Evolutionary conservation across 345 rosid species (phyloP).

Genomic region (Crucihimalaya himalaica): DNA sequence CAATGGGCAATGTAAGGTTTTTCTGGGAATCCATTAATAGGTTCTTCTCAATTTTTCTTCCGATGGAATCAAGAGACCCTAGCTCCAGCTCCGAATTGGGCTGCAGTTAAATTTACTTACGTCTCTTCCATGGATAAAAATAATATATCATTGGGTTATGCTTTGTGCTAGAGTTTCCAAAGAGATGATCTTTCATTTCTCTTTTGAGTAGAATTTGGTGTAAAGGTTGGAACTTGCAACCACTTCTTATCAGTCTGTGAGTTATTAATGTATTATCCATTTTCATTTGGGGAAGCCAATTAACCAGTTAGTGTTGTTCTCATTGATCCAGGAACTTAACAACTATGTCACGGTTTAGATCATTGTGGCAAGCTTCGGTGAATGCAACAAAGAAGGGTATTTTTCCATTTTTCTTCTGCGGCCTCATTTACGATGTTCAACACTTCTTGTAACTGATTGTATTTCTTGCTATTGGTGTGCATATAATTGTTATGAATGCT

Average conservation of each 20-base stretch:
- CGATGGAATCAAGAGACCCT: neutral
- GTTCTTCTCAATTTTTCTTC: neutral
- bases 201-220: neutral
- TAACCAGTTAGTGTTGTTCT: neutral
- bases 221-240: neutral
- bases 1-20: neutral
- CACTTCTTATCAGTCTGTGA: neutral
- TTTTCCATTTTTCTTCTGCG: neutral
- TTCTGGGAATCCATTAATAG: neutral
- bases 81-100: neutral
- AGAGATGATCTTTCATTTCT: neutral
- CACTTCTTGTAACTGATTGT: slow-evolving; percentile 3
- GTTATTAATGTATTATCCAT: neutral
- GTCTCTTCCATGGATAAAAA: neutral
- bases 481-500: neutral
- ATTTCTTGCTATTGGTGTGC: neutral
- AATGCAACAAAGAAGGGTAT: slow-evolving; percentile 86
- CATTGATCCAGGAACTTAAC: slow-evolving; percentile 6
- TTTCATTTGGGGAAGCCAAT: neutral
- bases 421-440: neutral
- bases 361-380: slow-evolving; percentile 62
- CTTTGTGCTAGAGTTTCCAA: neutral
- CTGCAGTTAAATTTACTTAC: neutral
- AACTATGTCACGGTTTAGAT: slow-evolving; percentile 75
- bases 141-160: neutral